Evolutionary conservation across 768 basidiomycete genomes (phyloP).

Genomic region (Boletus subcaerulescens): DNA sequence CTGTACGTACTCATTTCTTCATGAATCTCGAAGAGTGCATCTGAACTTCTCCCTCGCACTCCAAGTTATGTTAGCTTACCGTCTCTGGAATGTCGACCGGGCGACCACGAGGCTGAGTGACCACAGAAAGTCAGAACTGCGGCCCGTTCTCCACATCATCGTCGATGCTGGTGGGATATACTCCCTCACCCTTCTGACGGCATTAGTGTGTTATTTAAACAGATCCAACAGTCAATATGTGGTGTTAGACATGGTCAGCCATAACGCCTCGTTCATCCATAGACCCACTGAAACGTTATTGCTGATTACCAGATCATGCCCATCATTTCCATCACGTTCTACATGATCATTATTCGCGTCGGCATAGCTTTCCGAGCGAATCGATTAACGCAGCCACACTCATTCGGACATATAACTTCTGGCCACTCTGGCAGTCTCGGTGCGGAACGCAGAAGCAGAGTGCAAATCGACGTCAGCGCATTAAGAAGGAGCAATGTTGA

Average conservation of each 20-base stretch:
- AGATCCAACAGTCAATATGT: slow-evolving; percentile 34
- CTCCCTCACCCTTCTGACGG: slow-evolving; percentile 33
- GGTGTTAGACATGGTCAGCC: slow-evolving; percentile 35
- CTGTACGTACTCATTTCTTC: slow-evolving; percentile 12
- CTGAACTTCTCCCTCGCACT: neutral
- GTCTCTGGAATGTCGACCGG: slow-evolving; percentile 31
- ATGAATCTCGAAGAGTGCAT: neutral
- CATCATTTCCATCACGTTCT: slow-evolving; percentile 42
- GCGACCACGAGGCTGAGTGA: slow-evolving; percentile 15
- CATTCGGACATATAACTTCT: neutral
- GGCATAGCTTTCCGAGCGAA: slow-evolving; percentile 14
- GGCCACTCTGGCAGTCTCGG: neutral
- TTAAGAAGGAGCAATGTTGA: slow-evolving; percentile 1
- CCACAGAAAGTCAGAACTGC: slow-evolving; percentile 5
- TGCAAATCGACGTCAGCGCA: slow-evolving; percentile 5
- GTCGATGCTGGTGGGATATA: slow-evolving; percentile 40
- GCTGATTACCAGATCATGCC: slow-evolving; percentile 32
- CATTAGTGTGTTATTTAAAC: slow-evolving; percentile 29
- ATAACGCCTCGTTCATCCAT: neutral
- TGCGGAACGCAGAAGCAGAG: neutral
- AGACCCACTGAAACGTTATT: neutral
- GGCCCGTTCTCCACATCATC: slow-evolving; percentile 27
- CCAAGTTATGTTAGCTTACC: slow-evolving; percentile 28
- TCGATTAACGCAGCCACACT: neutral
- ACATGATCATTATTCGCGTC: slow-evolving; percentile 42